These are phyloP conservation scores for Saccharomyces paradoxus DNA, from an alignment of 805 yeast genomes.

Conservation along the genomic window DNA sequence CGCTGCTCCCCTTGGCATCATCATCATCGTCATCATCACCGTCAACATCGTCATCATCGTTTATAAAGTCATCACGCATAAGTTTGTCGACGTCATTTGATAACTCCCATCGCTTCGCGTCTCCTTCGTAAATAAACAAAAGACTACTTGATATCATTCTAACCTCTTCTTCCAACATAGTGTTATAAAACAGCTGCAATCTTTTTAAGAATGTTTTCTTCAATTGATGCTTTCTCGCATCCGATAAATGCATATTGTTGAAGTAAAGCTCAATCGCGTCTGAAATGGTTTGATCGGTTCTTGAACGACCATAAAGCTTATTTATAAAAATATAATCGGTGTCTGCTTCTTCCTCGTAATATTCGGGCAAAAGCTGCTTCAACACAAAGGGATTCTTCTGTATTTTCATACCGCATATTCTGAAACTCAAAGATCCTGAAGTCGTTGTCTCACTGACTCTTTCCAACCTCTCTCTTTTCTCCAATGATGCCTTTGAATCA, in stretches of 20 bases:
- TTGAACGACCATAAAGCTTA: slow-evolving; percentile 62
- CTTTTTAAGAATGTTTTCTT: slow-evolving; percentile 45
- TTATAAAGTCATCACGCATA: slow-evolving; percentile 27
- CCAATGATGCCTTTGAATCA: slow-evolving; percentile 52
- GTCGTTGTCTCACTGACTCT: slow-evolving; percentile 67
- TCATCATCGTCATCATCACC: slow-evolving; percentile 28
- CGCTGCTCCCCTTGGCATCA: slow-evolving; percentile 24
- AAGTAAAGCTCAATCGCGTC: slow-evolving; percentile 43
- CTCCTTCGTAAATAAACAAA: slow-evolving; percentile 67
- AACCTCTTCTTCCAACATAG: slow-evolving; percentile 53
- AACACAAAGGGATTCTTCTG: slow-evolving; percentile 14
- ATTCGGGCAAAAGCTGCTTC: background rate
- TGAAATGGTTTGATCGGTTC: slow-evolving; percentile 37
- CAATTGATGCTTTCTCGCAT: slow-evolving; percentile 32
- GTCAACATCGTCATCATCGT: slow-evolving; percentile 30
- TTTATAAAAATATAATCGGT: slow-evolving; percentile 45
- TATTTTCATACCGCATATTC: slow-evolving; percentile 86
- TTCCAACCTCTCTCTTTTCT: slow-evolving; percentile 52
- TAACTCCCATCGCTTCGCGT: slow-evolving; percentile 43
- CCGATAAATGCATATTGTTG: slow-evolving; percentile 31
- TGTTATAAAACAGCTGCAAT: slow-evolving; percentile 56
- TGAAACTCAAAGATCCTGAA: slow-evolving; percentile 62
- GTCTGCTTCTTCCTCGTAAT: slow-evolving; percentile 22
- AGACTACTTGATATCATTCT: slow-evolving; percentile 67
- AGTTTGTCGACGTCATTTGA: slow-evolving; percentile 35